These are phyloP conservation scores for Verruconis gallopava DNA, from an alignment of 2,329 filamentous ascomycete species.

Conservation along the genomic window DNA sequence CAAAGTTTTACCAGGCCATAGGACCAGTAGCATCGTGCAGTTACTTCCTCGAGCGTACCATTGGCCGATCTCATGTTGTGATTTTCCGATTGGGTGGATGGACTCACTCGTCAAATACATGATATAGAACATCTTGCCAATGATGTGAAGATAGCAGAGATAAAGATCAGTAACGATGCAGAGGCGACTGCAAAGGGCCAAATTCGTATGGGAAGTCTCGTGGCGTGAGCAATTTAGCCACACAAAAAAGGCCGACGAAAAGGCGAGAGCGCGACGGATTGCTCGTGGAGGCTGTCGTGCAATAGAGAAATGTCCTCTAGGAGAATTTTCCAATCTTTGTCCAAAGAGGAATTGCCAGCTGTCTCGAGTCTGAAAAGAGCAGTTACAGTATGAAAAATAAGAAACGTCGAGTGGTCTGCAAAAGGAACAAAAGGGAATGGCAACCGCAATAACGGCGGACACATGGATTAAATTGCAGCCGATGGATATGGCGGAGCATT, in stretches of 20 bases:
- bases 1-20: no score
- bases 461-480: slow-evolving; percentile 9
- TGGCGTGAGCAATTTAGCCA: slow-evolving; percentile 3
- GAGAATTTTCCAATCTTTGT: background rate
- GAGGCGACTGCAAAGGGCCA: slow-evolving; percentile 8
- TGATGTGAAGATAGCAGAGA: background rate
- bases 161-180: slow-evolving; percentile 1
- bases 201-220: slow-evolving; percentile 7
- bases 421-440: slow-evolving; percentile 2
- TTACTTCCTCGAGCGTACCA: background rate
- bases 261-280: background rate
- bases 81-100: slow-evolving; percentile 1
- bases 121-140: slow-evolving; percentile 28
- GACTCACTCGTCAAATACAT: slow-evolving; percentile 31
- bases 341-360: slow-evolving; percentile 1
- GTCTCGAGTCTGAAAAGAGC: slow-evolving; percentile 6
- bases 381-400: slow-evolving; percentile 6
- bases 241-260: slow-evolving; percentile 6
- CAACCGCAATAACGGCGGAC: slow-evolving; percentile 1
- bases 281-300: slow-evolving; percentile 2
- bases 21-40: background rate
- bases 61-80: slow-evolving; percentile 8
- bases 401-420: slow-evolving; percentile 8
- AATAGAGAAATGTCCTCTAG: slow-evolving; percentile 2
- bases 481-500: slow-evolving; percentile 4